Conservation (phyloP, 2,329 filamentous ascomycete species). For the Ustulina deusta region DNA sequence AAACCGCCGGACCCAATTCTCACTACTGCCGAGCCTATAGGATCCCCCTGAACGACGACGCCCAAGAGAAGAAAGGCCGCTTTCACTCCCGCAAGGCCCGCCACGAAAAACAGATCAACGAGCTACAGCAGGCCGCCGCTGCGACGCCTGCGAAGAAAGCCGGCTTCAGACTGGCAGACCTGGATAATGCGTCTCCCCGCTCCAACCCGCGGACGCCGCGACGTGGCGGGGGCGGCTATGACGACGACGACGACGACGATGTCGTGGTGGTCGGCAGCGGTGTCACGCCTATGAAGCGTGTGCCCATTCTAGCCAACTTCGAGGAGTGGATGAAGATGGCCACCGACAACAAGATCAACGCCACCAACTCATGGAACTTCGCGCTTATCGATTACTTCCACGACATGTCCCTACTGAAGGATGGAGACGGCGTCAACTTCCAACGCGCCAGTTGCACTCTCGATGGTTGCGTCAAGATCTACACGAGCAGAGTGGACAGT, state of each 20-base stretch:
- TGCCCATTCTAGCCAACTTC: slow-evolving; percentile 96
- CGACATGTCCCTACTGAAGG: slow-evolving; percentile 96
- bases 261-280: slow-evolving; percentile 78
- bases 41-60: slow-evolving; percentile 96
- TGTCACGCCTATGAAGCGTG: slow-evolving; percentile 94
- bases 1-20: not conserved
- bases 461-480: slow-evolving; percentile 98
- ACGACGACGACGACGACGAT: slow-evolving; percentile 67
- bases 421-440: slow-evolving; percentile 97
- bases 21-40: slow-evolving; percentile 59
- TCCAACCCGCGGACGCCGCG: slow-evolving; percentile 69
- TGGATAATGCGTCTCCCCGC: slow-evolving; percentile 67
- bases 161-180: slow-evolving; percentile 68
- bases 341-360: slow-evolving; percentile 99
- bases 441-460: slow-evolving; percentile 98
- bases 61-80: slow-evolving; percentile 88
- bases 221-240: slow-evolving; percentile 54
- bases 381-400: slow-evolving; percentile 99
- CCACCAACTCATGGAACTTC: slow-evolving; percentile 98
- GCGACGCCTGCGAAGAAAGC: slow-evolving; percentile 74
- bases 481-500: slow-evolving; percentile 97
- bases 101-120: slow-evolving; percentile 91
- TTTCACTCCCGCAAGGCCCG: slow-evolving; percentile 88
- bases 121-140: slow-evolving; percentile 86
- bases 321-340: slow-evolving; percentile 99